phyloP scores from a whole-genome alignment of 2,329 filamentous ascomycete genomes.

The Pestalotiopsis fici region DNA sequence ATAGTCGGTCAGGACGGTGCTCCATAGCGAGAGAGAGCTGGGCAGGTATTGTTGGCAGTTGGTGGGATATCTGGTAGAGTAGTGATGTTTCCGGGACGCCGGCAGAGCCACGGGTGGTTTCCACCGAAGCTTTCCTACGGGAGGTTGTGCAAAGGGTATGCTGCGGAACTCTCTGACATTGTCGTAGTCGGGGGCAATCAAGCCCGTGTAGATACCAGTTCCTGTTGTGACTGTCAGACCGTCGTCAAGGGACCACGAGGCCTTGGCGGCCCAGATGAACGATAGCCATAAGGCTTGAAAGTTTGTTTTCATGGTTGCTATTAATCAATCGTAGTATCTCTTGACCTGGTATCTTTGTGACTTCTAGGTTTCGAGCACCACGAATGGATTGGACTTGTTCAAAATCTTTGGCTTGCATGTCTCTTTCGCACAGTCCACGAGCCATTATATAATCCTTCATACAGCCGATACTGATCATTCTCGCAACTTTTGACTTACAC shows the following conservation, averaged over 20 bases:
- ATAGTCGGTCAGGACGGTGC: constrained; percentile 4
- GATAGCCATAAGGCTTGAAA: not conserved
- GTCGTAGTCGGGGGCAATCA: not conserved
- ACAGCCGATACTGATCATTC: not conserved
- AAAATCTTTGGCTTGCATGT: not conserved
- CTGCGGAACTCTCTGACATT: constrained; percentile 1
- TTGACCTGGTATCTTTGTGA: not conserved
- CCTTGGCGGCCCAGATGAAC: not conserved
- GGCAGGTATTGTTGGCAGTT: constrained; percentile 1
- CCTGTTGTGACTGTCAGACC: not conserved
- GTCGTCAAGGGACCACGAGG: not conserved
- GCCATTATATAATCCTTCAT: not conserved
- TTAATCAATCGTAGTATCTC: not conserved
- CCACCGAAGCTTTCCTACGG: constrained; percentile 2
- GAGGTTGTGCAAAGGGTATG: constrained; percentile 7
- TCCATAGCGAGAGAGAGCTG: constrained; percentile 3
- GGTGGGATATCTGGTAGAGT: not conserved
- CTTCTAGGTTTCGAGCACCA: not conserved
- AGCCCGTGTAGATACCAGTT: constrained; percentile 4
- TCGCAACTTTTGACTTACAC: not conserved
- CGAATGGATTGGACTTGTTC: not conserved
- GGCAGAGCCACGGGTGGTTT: not conserved
- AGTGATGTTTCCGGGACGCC: constrained; percentile 1
- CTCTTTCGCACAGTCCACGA: not conserved
- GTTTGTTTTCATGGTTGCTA: not conserved